Evolutionary conservation across 1,284 basidiomycete genomes (phyloP).

Genomic region (Trametes sp.): DNA sequence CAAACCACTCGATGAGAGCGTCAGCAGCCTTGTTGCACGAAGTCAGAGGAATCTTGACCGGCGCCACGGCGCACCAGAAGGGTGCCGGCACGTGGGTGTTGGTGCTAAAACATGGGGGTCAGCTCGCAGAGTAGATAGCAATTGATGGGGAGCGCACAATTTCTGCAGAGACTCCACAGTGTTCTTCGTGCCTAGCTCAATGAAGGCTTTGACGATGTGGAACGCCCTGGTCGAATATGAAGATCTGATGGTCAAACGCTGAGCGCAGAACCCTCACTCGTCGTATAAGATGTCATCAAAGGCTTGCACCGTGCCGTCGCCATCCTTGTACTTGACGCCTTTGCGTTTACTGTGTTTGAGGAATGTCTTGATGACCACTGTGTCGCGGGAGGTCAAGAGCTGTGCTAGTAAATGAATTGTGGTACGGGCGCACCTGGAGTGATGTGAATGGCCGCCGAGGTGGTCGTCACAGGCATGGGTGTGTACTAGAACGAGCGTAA

Average conservation of each 20-base stretch:
- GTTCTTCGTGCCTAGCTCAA: slow-evolving; percentile 64
- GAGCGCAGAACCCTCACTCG: slow-evolving; percentile 50
- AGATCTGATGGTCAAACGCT: too few relatives aligned
- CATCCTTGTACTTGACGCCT: slow-evolving; percentile 49
- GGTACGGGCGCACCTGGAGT: slow-evolving; percentile 51
- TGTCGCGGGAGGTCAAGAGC: not conserved
- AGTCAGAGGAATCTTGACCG: slow-evolving; percentile 68
- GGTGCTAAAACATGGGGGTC: slow-evolving; percentile 52
- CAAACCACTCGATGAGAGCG: slow-evolving; percentile 79
- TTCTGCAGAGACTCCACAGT: slow-evolving; percentile 67
- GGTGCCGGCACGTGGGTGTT: slow-evolving; percentile 84
- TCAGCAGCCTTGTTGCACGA: slow-evolving; percentile 78
- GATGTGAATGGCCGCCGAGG: slow-evolving; percentile 60
- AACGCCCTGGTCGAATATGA: slow-evolving; percentile 53
- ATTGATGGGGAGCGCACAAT: slow-evolving; percentile 47
- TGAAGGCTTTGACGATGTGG: slow-evolving; percentile 73
- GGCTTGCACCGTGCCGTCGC: slow-evolving; percentile 47
- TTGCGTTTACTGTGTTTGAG: slow-evolving; percentile 63
- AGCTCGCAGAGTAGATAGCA: not conserved
- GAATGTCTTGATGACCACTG: slow-evolving; percentile 65
- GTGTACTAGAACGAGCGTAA: slow-evolving; percentile 1
- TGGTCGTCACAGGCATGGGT: slow-evolving; percentile 59
- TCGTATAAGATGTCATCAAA: slow-evolving; percentile 71
- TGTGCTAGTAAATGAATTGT: not conserved
- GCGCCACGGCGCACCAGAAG: slow-evolving; percentile 76